Evolutionary conservation across 106 monocot species (phyloP), one percentile per base, ranked within the genome.

Genomic region (Platanthera zijinensis): DNA sequence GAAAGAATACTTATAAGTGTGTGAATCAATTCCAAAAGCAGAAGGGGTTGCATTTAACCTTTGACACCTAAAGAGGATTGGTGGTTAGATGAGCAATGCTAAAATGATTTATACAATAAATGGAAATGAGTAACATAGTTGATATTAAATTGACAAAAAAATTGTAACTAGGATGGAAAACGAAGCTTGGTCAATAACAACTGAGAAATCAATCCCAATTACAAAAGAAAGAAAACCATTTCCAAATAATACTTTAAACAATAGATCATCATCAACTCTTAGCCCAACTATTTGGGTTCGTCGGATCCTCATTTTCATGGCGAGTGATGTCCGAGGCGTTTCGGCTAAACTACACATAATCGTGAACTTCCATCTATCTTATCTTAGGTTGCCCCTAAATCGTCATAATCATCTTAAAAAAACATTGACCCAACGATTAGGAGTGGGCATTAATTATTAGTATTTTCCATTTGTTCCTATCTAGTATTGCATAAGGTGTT

Each of bases 31-130:
- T 8, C 74, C 80, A 74, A 71, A 57, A 13, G 74, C 71, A 72
- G 73, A 51, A 80, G 80, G 81, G 81, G 71, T 74, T 71, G 85
- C 74, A 81, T 76, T 54, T 75, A 96, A 12, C 54, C 76, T 90
- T 48, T 96, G 96, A 80, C 84, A 93, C 96, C 96, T 96, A 59
- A 5, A 89, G 52, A 50, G 12, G 50, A 74, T 17, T 47, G 57
- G 4, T 10, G 50, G 18, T 22, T 32, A 30, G 19, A 62, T 51
- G 57, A 66, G n/a, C 46, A 70, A 70, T 17, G 7, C 48, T 5
- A 48, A 3, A 3, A 70, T 15, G 70, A 70, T 17, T 46, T 70
- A 2, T 18, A 48, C 2, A 48, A 70, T 48, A 70, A 48, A 70
- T 66, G 32, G 28, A 66, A 39, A 66, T 32, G n/a, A 25, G 32